A percentile compares a stretch with the other conserved stretches of the same genome.
These are phyloP conservation scores for Stevia rebaudiana DNA, from an alignment of 140 eudicot species.

Conservation along the genomic window DNA sequence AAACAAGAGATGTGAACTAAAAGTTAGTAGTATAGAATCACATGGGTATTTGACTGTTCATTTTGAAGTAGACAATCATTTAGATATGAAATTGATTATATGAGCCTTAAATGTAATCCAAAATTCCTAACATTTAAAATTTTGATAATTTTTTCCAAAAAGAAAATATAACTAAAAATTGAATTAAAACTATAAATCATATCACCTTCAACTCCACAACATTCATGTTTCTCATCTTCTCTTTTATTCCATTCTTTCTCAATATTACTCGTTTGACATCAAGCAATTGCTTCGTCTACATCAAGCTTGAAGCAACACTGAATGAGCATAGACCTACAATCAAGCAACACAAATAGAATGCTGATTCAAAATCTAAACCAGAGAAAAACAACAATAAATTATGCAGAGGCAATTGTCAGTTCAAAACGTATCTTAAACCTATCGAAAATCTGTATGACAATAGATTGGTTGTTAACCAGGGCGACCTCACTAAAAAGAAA, in stretches of 20 bases:
- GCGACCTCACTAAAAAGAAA: too few species aligned
- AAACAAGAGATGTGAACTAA: not conserved
- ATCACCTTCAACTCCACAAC: constrained; percentile 29
- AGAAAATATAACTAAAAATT: not conserved
- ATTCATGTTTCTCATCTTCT: constrained; percentile 12
- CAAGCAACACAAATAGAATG: too few species aligned
- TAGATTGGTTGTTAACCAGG: too few species aligned
- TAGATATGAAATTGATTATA: not conserved
- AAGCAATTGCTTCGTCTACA: constrained; percentile 82
- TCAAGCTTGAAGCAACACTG: too few species aligned
- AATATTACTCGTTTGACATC: constrained; percentile 34
- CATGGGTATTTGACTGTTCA: not conserved
- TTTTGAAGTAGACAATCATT: too few species aligned
- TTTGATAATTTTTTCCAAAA: not conserved
- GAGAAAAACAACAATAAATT: too few species aligned
- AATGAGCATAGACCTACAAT: too few species aligned
- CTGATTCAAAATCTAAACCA: too few species aligned
- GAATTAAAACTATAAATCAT: not conserved
- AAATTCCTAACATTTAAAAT: not conserved
- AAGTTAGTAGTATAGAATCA: not conserved
- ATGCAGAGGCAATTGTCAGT: too few species aligned
- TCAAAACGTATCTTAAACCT: too few species aligned
- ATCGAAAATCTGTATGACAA: too few species aligned
- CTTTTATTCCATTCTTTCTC: constrained; percentile 19
- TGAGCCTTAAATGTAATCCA: not conserved